These are phyloP conservation scores for Gossypium stocksii DNA, from an alignment of 345 rosid genomes.

Conservation along the genomic window DNA sequence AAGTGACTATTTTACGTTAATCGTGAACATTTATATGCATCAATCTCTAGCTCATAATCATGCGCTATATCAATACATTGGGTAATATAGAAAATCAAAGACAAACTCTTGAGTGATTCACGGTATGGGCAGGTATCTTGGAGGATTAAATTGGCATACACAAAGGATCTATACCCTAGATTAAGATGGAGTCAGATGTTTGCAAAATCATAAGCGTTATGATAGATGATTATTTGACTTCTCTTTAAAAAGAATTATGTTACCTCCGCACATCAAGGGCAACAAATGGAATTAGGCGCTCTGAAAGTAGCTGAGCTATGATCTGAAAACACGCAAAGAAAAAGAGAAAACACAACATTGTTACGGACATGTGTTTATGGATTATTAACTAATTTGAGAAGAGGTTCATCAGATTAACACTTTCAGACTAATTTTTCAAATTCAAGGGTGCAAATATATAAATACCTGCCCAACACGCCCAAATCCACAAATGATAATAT, in stretches of 20 bases:
- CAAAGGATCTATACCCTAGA: neutral
- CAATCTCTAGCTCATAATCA: neutral
- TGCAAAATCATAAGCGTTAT: neutral
- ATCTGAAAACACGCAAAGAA: slow-evolving; percentile 50
- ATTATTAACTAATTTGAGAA: neutral
- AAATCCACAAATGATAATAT: slow-evolving; percentile 92
- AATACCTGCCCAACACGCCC: slow-evolving; percentile 96
- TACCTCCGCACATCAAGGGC: slow-evolving; percentile 98
- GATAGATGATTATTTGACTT: neutral
- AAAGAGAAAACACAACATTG: neutral
- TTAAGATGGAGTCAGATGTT: neutral
- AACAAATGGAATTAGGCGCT: slow-evolving; percentile 91
- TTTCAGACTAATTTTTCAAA: slow-evolving; percentile 14
- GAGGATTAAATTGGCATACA: neutral
- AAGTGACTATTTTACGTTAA: neutral
- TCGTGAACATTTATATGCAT: neutral
- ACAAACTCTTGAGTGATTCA: neutral
- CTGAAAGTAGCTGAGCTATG: slow-evolving; percentile 98
- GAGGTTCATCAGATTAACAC: neutral
- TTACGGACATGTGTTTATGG: neutral
- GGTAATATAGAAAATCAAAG: neutral
- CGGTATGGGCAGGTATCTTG: neutral
- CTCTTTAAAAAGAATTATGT: neutral
- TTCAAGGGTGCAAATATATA: slow-evolving; percentile 14
- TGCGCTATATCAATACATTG: neutral